phyloP scores from a whole-genome alignment of 805 yeast genomes.

The Saturnispora saitoi region DNA sequence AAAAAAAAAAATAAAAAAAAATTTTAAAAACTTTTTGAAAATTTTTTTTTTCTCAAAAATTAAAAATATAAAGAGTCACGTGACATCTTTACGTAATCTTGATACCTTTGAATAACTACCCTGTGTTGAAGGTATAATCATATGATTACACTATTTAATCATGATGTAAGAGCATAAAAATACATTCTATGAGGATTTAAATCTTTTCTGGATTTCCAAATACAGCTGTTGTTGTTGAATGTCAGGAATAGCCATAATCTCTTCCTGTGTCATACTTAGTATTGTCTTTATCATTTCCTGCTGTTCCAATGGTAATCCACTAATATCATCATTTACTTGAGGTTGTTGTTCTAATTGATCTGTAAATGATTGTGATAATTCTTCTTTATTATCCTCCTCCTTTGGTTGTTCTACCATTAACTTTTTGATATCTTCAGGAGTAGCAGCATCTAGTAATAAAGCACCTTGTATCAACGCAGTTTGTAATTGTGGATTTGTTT shows the following conservation, averaged over 20 bases:
- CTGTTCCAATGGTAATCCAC: not conserved
- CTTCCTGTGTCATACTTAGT: not conserved
- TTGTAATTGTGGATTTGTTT: constrained; percentile 70
- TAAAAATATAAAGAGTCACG: not conserved
- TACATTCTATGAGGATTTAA: not conserved
- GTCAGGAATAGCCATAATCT: not conserved
- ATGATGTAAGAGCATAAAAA: too few species aligned
- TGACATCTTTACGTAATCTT: not conserved
- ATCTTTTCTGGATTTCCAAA: not conserved
- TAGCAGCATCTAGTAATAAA: constrained; percentile 30
- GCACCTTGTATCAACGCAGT: constrained; percentile 76
- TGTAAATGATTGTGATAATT: not conserved
- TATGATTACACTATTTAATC: too few species aligned
- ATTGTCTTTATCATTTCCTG: not conserved
- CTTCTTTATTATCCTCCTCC: constrained; percentile 6
- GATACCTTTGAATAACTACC: too few species aligned
- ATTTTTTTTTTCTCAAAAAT: not conserved
- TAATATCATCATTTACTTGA: not conserved
- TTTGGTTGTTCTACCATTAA: constrained; percentile 10
- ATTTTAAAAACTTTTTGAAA: not conserved
- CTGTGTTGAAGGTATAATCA: too few species aligned
- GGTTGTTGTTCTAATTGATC: not conserved
- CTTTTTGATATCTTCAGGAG: constrained; percentile 18
- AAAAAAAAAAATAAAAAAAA: not conserved
- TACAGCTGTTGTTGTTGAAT: not conserved